Percentiles rank a stretch among this genome's conserved stretches.
Evolutionary conservation across 2,329 filamentous ascomycete genomes (phyloP).

Genomic region (Diatrype stigma): DNA sequence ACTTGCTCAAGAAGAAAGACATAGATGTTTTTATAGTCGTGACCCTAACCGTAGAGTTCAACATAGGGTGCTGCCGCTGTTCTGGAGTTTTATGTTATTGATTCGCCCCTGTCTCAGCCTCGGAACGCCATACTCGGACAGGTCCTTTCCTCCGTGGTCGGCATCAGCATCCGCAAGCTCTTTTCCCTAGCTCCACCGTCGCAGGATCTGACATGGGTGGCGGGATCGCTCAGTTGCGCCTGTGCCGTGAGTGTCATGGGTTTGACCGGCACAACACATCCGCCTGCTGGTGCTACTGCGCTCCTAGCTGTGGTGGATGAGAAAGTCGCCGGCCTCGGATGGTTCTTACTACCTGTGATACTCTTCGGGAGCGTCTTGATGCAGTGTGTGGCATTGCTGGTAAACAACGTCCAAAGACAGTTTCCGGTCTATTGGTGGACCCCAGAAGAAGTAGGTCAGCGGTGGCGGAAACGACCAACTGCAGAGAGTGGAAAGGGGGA

Average conservation of each 20-base stretch:
- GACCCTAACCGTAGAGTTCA: slow-evolving; percentile 1
- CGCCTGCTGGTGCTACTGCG: slow-evolving; percentile 71
- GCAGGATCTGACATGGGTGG: slow-evolving; percentile 57
- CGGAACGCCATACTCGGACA: slow-evolving; percentile 68
- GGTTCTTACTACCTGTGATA: slow-evolving; percentile 63
- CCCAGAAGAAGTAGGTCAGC: slow-evolving; percentile 27
- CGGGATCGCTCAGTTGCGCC: slow-evolving; percentile 62
- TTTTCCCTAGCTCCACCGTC: slow-evolving; percentile 50
- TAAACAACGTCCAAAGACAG: slow-evolving; percentile 65
- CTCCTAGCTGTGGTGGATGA: slow-evolving; percentile 61
- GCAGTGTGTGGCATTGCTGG: slow-evolving; percentile 55
- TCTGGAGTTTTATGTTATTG: slow-evolving; percentile 68
- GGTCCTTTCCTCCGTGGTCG: slow-evolving; percentile 55
- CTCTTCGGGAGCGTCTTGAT: slow-evolving; percentile 58
- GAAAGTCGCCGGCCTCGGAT: slow-evolving; percentile 54
- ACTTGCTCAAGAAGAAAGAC: slow-evolving; percentile 1
- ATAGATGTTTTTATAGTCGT: background rate
- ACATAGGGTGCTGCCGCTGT: slow-evolving; percentile 67
- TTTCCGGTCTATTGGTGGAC: slow-evolving; percentile 73
- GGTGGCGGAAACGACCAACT: slow-evolving; percentile 4
- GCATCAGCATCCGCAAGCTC: slow-evolving; percentile 60
- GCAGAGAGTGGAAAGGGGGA: background rate
- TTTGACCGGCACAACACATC: slow-evolving; percentile 68
- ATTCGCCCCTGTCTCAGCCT: slow-evolving; percentile 69
- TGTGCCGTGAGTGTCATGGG: slow-evolving; percentile 61